Conservation (phyloP, 2,329 filamentous ascomycete genomes). For the Salinomyces thailandicus region DNA sequence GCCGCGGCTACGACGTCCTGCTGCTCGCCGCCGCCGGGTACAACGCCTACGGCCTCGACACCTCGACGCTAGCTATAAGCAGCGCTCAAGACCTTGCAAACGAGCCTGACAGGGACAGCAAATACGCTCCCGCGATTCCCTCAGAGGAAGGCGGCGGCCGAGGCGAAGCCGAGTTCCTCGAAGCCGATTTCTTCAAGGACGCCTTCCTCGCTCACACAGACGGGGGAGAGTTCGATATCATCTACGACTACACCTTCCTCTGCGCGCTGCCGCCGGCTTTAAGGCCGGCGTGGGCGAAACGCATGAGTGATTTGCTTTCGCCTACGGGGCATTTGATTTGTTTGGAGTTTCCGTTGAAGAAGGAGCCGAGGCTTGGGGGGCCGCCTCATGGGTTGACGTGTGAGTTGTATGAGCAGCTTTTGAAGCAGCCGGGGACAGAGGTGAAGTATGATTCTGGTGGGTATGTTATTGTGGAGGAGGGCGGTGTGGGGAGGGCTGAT, state of each 20-base stretch:
- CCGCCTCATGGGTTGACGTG: slow-evolving; percentile 64
- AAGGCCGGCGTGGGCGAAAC: slow-evolving; percentile 47
- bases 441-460: slow-evolving; percentile 51
- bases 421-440: slow-evolving; percentile 58
- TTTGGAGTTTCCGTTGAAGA: slow-evolving; percentile 70
- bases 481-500: slow-evolving; percentile 38
- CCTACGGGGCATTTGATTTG: slow-evolving; percentile 46
- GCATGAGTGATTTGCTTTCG: slow-evolving; percentile 45
- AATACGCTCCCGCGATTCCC: slow-evolving; percentile 26
- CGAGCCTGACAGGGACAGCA: slow-evolving; percentile 25
- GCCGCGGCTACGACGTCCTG: slow-evolving; percentile 69
- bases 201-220: slow-evolving; percentile 41
- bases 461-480: slow-evolving; percentile 29
- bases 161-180: slow-evolving; percentile 47
- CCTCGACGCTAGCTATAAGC: slow-evolving; percentile 42
- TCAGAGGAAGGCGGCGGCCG: slow-evolving; percentile 32
- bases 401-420: slow-evolving; percentile 60
- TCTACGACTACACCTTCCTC: slow-evolving; percentile 57
- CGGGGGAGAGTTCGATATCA: slow-evolving; percentile 49
- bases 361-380: slow-evolving; percentile 53
- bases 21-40: slow-evolving; percentile 66
- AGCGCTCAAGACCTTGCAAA: slow-evolving; percentile 37
- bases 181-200: slow-evolving; percentile 57
- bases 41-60: slow-evolving; percentile 66
- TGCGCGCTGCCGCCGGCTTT: slow-evolving; percentile 47